A percentile compares a stretch with the other conserved stretches of the same genome.
Evolutionary conservation across 371 early-diverging fungal genomes (phyloP).

Genomic region (Mortierella sp.): DNA sequence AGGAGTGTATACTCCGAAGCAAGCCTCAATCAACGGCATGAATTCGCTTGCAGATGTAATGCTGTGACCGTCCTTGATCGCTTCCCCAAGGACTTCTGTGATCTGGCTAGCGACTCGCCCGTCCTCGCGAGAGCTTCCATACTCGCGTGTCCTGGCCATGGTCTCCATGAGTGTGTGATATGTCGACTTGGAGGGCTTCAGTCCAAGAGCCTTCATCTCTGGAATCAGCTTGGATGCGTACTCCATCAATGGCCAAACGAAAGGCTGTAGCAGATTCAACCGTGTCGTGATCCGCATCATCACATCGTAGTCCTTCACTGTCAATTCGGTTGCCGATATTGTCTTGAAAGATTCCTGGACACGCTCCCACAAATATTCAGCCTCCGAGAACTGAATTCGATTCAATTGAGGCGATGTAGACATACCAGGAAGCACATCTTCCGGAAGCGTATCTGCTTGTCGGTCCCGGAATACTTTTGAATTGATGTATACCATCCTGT

Average conservation of each 20-base stretch:
- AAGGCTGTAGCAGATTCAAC: conserved; percentile 32
- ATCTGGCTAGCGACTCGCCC: conserved; percentile 13
- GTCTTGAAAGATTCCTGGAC: conserved; percentile 10
- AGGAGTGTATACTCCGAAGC: conserved; percentile 37
- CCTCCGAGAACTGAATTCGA: conserved; percentile 21
- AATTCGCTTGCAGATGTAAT: conserved; percentile 30
- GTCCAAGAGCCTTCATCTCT: conserved; percentile 22
- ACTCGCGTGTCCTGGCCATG: conserved; percentile 40
- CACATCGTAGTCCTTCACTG: conserved; percentile 35
- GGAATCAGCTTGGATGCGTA: conserved; percentile 7
- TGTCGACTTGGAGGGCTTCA: conserved; percentile 26
- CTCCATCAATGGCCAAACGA: conserved; percentile 16
- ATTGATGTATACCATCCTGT: conserved; percentile 18
- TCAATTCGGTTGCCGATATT: conserved; percentile 21
- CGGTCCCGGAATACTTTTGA: conserved; percentile 31
- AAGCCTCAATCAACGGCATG: conserved; percentile 37
- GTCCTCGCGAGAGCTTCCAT: conserved; percentile 16
- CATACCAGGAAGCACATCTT: conserved; percentile 33
- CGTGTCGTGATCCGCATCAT: conserved; percentile 22
- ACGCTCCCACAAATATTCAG: conserved; percentile 12
- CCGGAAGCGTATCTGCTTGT: conserved; percentile 27
- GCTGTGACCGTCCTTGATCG: conserved; percentile 22
- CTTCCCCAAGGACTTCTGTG: conserved; percentile 28
- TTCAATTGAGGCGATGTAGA: conserved; percentile 30
- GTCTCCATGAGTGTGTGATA: conserved; percentile 42